These are phyloP conservation scores for Epithele typhae DNA, from an alignment of 768 basidiomycete species.

Conservation along the genomic window DNA sequence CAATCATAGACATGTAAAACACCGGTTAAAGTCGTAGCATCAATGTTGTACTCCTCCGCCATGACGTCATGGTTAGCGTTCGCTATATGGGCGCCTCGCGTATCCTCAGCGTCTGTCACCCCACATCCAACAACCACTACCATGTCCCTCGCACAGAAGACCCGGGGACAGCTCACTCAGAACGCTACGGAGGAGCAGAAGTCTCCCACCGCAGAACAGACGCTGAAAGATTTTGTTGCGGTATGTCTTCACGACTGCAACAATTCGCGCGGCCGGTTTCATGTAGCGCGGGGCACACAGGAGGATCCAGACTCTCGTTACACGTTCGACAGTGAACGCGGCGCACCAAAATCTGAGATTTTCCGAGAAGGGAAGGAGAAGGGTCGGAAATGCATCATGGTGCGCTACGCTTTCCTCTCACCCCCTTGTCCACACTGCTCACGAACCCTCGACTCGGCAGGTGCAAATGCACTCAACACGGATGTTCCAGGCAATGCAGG, in stretches of 20 bases:
- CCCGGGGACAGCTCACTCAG: conserved; percentile 17
- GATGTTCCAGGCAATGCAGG: conserved; percentile 73
- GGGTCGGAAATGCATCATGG: conserved; percentile 51
- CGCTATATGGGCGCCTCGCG: neutral
- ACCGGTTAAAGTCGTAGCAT: no score
- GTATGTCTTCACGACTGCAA: conserved; percentile 15
- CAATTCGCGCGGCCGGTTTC: no score
- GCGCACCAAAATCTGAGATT: conserved; percentile 51
- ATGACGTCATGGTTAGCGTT: no score
- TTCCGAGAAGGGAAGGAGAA: conserved; percentile 45
- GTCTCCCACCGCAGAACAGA: conserved; percentile 23
- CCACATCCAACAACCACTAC: conserved; percentile 1
- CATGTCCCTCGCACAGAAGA: conserved; percentile 24
- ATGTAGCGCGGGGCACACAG: no score
- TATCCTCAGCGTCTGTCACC: neutral
- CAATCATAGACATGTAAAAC: neutral
- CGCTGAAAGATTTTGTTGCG: conserved; percentile 35
- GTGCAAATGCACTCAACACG: conserved; percentile 58
- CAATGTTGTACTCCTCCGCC: neutral
- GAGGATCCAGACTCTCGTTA: conserved; percentile 47
- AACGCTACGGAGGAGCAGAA: conserved; percentile 7
- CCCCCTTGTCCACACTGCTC: neutral
- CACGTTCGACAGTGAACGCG: conserved; percentile 60
- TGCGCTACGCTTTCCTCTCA: no score
- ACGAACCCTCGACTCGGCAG: conserved; percentile 27